phyloP scores from a whole-genome alignment of 2,329 filamentous ascomycete genomes.

The Alternaria infectoria region DNA sequence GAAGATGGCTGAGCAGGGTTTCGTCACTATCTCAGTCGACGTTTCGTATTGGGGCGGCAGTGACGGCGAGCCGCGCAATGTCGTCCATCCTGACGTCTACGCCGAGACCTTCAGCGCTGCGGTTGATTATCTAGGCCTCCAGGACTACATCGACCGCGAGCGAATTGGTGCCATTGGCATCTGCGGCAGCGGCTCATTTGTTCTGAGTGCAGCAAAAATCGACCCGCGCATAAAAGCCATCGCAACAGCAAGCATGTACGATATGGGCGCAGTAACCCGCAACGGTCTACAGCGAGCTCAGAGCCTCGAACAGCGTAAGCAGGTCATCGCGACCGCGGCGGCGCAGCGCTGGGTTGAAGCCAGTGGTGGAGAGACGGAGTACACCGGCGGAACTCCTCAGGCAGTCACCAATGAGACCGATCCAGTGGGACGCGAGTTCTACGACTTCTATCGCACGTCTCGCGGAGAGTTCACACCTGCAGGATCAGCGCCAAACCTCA shows the following conservation, averaged over 20 bases:
- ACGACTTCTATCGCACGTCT: constrained; percentile 42
- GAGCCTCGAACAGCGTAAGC: constrained; percentile 18
- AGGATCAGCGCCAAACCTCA: constrained; percentile 23
- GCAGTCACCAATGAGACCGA: constrained; percentile 25
- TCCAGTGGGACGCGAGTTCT: constrained; percentile 35
- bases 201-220: constrained; percentile 48
- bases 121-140: constrained; percentile 37
- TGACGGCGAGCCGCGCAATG: constrained; percentile 34
- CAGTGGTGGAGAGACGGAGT: constrained; percentile 10
- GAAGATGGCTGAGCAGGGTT: constrained; percentile 35
- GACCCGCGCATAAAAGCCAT: constrained; percentile 32
- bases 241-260: constrained; percentile 30
- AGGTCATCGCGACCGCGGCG: constrained; percentile 7
- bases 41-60: constrained; percentile 33
- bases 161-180: constrained; percentile 42
- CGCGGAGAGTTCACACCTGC: constrained; percentile 36
- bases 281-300: constrained; percentile 11
- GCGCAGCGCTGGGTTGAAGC: constrained; percentile 17
- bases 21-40: constrained; percentile 34
- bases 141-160: constrained; percentile 32
- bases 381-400: constrained; percentile 9
- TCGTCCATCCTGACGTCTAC: constrained; percentile 33
- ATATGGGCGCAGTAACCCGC: constrained; percentile 20
- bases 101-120: constrained; percentile 41
- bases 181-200: constrained; percentile 39